phyloP scores from a whole-genome alignment of 192 early-diverging fungal genomes.

The Linnemannia schmuckeri region DNA sequence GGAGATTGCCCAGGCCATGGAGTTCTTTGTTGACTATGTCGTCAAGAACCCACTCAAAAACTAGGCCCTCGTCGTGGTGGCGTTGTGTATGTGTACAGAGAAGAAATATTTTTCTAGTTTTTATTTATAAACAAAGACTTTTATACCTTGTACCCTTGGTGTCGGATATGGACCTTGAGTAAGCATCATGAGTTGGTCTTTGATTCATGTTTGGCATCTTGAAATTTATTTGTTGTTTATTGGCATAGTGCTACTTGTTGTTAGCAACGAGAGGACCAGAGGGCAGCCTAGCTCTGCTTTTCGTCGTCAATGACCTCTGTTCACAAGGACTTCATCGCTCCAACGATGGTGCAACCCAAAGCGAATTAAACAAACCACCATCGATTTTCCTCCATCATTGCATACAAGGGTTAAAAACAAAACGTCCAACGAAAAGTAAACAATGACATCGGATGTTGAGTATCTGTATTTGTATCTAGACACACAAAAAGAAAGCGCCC shows the following conservation, averaged over 20 bases:
- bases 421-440: neutral
- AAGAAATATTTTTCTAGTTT: neutral
- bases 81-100: neutral
- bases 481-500: neutral
- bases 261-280: neutral
- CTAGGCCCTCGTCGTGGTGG: neutral
- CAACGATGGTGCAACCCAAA: no score
- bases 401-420: neutral
- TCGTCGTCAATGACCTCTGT: neutral
- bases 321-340: neutral
- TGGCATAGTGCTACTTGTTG: neutral
- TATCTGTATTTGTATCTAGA: neutral
- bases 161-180: neutral
- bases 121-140: neutral
- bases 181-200: neutral
- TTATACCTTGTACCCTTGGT: neutral
- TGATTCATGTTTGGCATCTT: neutral
- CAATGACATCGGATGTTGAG: neutral
- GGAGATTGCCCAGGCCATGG: constrained; percentile 54
- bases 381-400: neutral
- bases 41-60: constrained; percentile 34
- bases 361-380: neutral
- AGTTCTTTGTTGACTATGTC: constrained; percentile 48
- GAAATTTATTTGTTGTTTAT: neutral
- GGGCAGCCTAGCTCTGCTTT: neutral